Evolutionary conservation across 108 stramenopile species (phyloP), one percentile per base, ranked within the genome.

Genomic region (Schizochytrium sp.): DNA sequence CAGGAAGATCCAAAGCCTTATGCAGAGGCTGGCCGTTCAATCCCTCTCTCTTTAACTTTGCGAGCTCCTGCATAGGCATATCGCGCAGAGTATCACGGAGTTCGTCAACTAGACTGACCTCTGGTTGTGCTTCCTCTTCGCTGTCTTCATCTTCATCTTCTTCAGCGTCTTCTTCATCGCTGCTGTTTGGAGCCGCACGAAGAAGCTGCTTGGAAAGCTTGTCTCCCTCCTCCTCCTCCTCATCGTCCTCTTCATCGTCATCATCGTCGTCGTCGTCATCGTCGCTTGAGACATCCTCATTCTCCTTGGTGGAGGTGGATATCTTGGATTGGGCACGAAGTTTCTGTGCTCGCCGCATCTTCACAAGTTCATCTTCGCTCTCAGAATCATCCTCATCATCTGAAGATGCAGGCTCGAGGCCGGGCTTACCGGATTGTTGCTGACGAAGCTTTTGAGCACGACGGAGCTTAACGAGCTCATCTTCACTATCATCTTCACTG

Each of bases 81-180:
- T 83, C 76, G 15, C 76, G 47, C 76, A 83, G n/a, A 47, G 76
- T 55, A 47, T 83, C 76, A 12, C 76, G 76, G 10, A 83, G 76
- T 44, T 69, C 19, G 0, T 69, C 42, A 44, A 69, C 44, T 7
- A 69, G 28, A 15, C 28, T 2, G 2, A 44, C 42, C 59, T 60
- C 59, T n/a, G 59, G 19, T 17, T 60, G 19, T 5, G 28, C 76
- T 55, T 46, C 3, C 0, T 55, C 3, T 0, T 3, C 53, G 45
- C 47, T 53, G 10, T 83, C 76, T 0, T 83, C 76, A n/a, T 40
- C 76, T 38, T 83, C 76, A 12, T 55, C 53, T 42, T 83, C 76
- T n/a, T 83, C 76, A 5, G 49, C 53, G 53, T 46, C 44, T 13
- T 83, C 76, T 0, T 83, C 47, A 1, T 83, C 47, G 53, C 55